Evolutionary conservation across 805 yeast species (phyloP).

Genomic region (Yamadazyma phyllophila): DNA sequence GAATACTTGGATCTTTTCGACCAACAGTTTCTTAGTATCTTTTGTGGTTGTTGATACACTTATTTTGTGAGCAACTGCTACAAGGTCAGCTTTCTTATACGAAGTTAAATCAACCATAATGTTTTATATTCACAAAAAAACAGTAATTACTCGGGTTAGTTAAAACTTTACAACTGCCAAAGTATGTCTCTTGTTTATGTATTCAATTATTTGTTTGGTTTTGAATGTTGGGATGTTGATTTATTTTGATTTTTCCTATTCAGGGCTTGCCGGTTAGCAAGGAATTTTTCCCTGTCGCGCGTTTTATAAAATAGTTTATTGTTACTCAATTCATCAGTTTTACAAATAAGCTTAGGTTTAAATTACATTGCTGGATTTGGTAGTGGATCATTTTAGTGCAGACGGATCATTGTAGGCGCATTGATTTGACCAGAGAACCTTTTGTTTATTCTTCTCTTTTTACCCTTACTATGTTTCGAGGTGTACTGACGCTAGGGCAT

Average conservation of each 20-base stretch:
- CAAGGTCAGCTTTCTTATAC: conserved; percentile 41
- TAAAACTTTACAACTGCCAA: background rate
- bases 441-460: too few relatives aligned
- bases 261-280: background rate
- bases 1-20: conserved; percentile 35
- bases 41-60: conserved; percentile 34
- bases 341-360: background rate
- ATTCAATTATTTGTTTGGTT: background rate
- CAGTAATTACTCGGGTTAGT: background rate
- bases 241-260: conserved; percentile 3
- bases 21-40: conserved; percentile 41
- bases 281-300: background rate
- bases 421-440: too few relatives aligned
- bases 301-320: background rate
- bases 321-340: conserved; percentile 4
- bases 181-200: background rate
- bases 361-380: background rate
- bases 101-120: conserved; percentile 34
- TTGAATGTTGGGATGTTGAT: background rate
- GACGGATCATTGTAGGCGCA: background rate
- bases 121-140: background rate
- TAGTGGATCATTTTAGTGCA: background rate
- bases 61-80: conserved; percentile 32
- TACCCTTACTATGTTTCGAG: too few relatives aligned
- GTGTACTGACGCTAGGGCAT: background rate